Conservation (phyloP, 257 asterid species). For the Nemophila menziesii region DNA sequence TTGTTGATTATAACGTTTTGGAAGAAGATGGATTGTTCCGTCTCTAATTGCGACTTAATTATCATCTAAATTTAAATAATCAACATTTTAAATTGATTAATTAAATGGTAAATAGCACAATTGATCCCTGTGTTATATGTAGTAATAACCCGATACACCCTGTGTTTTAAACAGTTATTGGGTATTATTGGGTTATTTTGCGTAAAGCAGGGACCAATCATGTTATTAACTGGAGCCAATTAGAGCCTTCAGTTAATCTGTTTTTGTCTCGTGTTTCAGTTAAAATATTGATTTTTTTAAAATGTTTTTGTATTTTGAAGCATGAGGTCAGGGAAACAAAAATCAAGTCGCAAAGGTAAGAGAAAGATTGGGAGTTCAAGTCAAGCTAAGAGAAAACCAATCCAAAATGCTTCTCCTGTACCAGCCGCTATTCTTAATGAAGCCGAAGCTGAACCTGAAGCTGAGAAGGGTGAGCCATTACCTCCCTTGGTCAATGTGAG, state of each 20-base stretch:
- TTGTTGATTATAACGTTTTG: not conserved
- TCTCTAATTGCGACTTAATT: too few species aligned
- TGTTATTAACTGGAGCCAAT: too few species aligned
- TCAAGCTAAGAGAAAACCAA: conserved; percentile 52
- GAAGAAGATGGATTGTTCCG: not conserved
- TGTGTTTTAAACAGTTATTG: too few species aligned
- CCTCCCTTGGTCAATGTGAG: conserved; percentile 20
- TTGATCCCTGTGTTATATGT: too few species aligned
- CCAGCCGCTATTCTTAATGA: too few species aligned
- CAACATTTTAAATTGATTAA: not conserved
- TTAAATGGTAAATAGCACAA: too few species aligned
- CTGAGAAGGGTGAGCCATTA: conserved; percentile 28
- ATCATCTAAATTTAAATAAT: not conserved
- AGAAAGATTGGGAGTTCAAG: conserved; percentile 43
- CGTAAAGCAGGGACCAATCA: too few species aligned
- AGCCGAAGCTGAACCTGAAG: conserved; percentile 36
- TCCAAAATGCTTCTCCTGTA: conserved; percentile 29
- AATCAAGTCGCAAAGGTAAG: conserved; percentile 55
- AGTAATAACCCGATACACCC: too few species aligned
- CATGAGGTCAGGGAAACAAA: conserved; percentile 35
- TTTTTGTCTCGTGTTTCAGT: not conserved
- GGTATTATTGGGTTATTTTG: too few species aligned
- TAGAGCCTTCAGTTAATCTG: not conserved
- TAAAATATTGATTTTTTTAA: too few species aligned
- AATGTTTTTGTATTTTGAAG: conserved; percentile 26